Evolutionary conservation across 768 basidiomycete species (phyloP), one percentile per base, ranked within the genome.

Genomic region (Imleria badia): DNA sequence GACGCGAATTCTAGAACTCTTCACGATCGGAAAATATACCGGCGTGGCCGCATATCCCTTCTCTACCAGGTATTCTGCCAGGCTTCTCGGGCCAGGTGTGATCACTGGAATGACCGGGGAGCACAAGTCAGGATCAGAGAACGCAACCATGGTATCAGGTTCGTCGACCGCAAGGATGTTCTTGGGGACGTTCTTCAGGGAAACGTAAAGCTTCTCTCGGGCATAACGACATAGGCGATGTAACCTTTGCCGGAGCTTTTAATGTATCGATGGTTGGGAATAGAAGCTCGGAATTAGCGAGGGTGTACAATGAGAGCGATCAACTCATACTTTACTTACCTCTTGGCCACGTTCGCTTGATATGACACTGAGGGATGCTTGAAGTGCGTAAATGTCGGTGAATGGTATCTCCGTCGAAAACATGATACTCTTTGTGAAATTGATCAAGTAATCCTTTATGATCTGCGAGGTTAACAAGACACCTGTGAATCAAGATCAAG

Each of bases 321-420:
- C n/a, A 19, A 35, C 26, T 22, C 39, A 19, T 48, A 26, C 26
- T 26, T 26, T 6, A 23, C 40, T 14, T 59, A 67, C 66, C 65
- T 67, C 56, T 26, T 60, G 44, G 17, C 63, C 56, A 1, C 41
- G 51, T 6, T 43, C 15, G 36, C 60, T 51, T 14, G 60, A 58
- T 6, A 67, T 43, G 31, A 57, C 47, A 6, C 48, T 23, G 12
- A 67, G 84, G 41, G 93, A 60, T 1, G 60, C 77, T 19, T 89
- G 73, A 7, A 66, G 55, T 3, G 60, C 65, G 6, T 65, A 64
- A 1, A 66, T 45, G 20, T 60, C 58, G 12, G 58, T 56, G 41
- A 58, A 59, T 13, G 63, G 58, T 54, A 66, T 62, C 14, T 54
- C 48, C 3, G 66, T 67, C 29, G 66, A 58, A 48, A 63, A 67